phyloP scores from a whole-genome alignment of 495 filamentous ascomycete species.

The Aspergillus bridgeri region DNA sequence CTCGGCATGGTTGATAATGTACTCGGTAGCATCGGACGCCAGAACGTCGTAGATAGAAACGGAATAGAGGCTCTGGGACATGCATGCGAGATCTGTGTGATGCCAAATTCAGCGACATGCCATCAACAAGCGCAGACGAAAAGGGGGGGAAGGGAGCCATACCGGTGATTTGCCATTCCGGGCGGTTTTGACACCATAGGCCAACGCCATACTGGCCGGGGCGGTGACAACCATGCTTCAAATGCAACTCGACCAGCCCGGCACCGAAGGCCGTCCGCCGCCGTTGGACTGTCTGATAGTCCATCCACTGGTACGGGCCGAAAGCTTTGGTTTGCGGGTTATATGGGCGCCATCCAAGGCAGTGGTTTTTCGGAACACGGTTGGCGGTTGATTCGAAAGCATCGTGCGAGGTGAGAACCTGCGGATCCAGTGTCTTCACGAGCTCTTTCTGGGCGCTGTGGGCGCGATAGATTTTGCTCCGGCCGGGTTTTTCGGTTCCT shows the following conservation, averaged over 20 bases:
- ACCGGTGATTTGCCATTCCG: slow-evolving; percentile 97
- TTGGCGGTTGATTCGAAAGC: slow-evolving; percentile 70
- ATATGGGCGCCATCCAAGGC: slow-evolving; percentile 80
- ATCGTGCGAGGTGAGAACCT: slow-evolving; percentile 71
- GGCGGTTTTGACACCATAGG: slow-evolving; percentile 92
- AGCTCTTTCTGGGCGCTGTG: slow-evolving; percentile 71
- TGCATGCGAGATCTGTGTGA: slow-evolving; percentile 77
- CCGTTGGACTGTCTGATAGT: slow-evolving; percentile 74
- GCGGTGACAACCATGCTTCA: slow-evolving; percentile 56
- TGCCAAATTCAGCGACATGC: neutral
- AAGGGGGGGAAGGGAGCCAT: slow-evolving; percentile 16
- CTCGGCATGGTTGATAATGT: slow-evolving; percentile 87
- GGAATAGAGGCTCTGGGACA: slow-evolving; percentile 83
- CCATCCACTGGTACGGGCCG: slow-evolving; percentile 78
- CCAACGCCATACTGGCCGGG: slow-evolving; percentile 78
- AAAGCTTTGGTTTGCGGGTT: slow-evolving; percentile 71
- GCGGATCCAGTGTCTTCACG: slow-evolving; percentile 69
- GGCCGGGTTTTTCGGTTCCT: slow-evolving; percentile 67
- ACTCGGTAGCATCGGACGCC: slow-evolving; percentile 85
- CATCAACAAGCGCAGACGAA: neutral
- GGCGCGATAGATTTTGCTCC: slow-evolving; percentile 76
- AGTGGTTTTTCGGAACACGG: slow-evolving; percentile 57
- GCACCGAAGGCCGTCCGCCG: slow-evolving; percentile 81
- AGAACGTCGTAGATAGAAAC: slow-evolving; percentile 97
- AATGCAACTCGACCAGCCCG: slow-evolving; percentile 79